phyloP scores from a whole-genome alignment of 1,139 yeast species.

The Magnusiomyces fungicola region DNA sequence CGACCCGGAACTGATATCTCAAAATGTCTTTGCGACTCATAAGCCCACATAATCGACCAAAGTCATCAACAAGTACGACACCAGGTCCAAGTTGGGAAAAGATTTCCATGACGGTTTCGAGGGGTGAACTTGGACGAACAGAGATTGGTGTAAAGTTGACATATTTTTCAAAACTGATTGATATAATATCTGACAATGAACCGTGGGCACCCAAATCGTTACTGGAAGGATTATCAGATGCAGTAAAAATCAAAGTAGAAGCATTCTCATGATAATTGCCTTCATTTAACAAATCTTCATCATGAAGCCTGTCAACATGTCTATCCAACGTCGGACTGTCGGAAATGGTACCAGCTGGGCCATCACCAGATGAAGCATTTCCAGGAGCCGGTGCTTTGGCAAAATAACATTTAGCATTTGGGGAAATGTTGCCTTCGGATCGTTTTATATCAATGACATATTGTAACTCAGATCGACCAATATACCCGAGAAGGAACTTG shows the following conservation, averaged over 20 bases:
- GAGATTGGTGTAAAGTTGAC: slow-evolving; percentile 54
- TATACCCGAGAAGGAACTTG: slow-evolving; percentile 28
- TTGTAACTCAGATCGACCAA: slow-evolving; percentile 33
- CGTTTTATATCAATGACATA: slow-evolving; percentile 22
- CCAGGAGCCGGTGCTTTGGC: no score
- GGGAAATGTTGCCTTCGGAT: slow-evolving; percentile 9
- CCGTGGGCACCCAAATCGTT: no score
- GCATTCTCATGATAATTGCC: background rate
- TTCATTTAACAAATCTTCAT: background rate
- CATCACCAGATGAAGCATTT: no score
- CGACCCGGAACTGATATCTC: slow-evolving; percentile 36
- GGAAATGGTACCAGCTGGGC: no score
- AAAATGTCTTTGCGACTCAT: slow-evolving; percentile 63
- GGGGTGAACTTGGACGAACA: slow-evolving; percentile 46
- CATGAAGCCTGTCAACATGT: background rate
- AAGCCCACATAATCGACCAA: slow-evolving; percentile 49
- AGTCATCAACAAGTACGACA: slow-evolving; percentile 51
- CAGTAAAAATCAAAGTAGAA: background rate
- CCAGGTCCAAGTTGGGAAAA: slow-evolving; percentile 80
- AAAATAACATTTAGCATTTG: slow-evolving; percentile 21
- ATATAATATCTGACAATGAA: slow-evolving; percentile 5
- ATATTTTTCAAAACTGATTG: slow-evolving; percentile 13
- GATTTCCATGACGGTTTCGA: slow-evolving; percentile 59
- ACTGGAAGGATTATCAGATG: no score
- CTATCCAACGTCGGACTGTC: no score